Percentiles rank a stretch among this genome's conserved stretches.
phyloP scores from a whole-genome alignment of 139 green algal species.

The Tetraselmis chui region DNA sequence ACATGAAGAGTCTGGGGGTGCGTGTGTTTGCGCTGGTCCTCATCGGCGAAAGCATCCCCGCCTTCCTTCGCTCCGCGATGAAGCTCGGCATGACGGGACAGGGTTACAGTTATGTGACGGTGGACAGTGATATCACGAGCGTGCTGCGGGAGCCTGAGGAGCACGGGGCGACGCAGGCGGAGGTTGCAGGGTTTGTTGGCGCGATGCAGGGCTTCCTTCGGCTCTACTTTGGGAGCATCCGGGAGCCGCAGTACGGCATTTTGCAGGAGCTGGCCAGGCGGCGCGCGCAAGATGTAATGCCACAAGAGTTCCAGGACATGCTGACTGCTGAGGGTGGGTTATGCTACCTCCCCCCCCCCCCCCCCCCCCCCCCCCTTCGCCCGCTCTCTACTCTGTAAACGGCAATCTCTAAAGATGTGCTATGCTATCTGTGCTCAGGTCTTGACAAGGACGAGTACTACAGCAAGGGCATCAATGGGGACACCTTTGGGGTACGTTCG shows the following conservation, averaged over 20 bases:
- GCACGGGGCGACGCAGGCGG: not conserved
- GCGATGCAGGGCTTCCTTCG: not conserved
- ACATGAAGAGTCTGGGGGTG: not conserved
- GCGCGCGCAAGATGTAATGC: not conserved
- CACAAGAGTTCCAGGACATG: not conserved
- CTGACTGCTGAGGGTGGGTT: too few species aligned
- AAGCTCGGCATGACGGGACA: not conserved
- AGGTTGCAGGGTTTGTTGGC: not conserved
- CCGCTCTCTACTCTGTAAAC: too few species aligned
- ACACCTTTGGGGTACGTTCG: not conserved
- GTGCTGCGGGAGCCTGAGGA: not conserved
- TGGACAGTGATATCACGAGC: not conserved
- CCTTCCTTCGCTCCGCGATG: not conserved
- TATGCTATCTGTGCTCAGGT: too few species aligned
- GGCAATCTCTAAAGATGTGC: too few species aligned
- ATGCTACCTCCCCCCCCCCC: too few species aligned
- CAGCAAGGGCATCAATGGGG: not conserved
- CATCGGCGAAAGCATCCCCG: not conserved
- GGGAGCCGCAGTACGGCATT: not conserved
- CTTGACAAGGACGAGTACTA: not conserved
- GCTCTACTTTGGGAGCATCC: not conserved
- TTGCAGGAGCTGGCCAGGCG: not conserved
- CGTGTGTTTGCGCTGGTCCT: not conserved
- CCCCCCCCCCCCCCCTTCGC: too few species aligned
- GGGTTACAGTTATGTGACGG: not conserved